Base-by-base conservation (phyloP, 2,329 filamentous ascomycete species). In the Diaporthe ampelina region DNA sequence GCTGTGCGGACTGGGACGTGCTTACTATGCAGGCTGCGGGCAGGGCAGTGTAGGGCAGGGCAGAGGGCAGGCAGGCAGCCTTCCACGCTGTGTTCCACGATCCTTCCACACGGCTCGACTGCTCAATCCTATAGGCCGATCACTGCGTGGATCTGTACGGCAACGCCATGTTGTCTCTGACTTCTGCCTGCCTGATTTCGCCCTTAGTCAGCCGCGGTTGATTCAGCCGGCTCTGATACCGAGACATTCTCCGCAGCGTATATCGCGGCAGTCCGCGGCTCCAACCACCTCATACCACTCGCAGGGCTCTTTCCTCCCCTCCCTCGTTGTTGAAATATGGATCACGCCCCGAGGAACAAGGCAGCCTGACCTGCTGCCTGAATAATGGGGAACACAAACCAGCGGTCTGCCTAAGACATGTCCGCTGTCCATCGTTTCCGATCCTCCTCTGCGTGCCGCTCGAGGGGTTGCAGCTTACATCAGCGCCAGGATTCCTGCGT, bases 401-500 rank as follows among this genome's bases (percentile, higher is more conserved):
- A 73, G 73, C 73, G 73, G 70, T 73, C 70, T 69, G 70, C 57
- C 56, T 74, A 68, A 69, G 70, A 74, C 61, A 65, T 19, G 40
- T 43, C 15, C 40, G 40, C 19, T 19, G 35, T 21, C 32, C 10
- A 26, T 40, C n/a, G 9, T 17, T 26, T 17, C 43, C 61, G 24
- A 40, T 59, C 29, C 19, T 59, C 29, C 19, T 40, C 54, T 21
- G 45, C 45, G 19, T 50, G 45, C 45, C 45, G 45, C 21, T 50
- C 45, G 32, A 40, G 63, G 63, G 63, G 63, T 54, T 70, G 65
- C 45, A 58, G 74, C 74, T 75, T 73, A 75, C 74, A 73, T 75
- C 74, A 75, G 74, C 71, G 43, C 57, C 63, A 50, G 48, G 32
- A 40, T 37, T 48, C 63, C 26, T 32, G 26, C 19, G 35, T 48